Base-by-base conservation (phyloP, 306 rosid genomes). In the Acmispon strigosus region DNA sequence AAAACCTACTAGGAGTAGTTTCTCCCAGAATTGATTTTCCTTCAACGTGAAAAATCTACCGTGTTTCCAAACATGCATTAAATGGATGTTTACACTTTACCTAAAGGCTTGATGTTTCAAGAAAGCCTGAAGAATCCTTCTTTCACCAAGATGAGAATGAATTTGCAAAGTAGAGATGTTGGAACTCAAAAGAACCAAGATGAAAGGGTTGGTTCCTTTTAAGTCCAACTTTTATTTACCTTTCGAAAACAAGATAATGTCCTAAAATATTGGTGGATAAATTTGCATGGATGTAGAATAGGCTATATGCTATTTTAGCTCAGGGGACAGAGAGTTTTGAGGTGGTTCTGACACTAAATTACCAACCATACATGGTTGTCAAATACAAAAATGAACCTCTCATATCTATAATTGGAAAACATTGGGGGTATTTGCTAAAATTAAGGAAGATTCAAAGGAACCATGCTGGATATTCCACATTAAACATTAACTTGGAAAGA, bases 221-320 rank as follows among this genome's bases (percentile, higher is more conserved):
- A 56, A 63, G 75, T 80, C 80, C 59, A 64, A 70, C 48, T 69
- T 63, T 50, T 60, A 57, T 55, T 56, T 61, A 56, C 62, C 74
- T 32, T 12, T 52, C 43, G 81, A 68, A 34, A 54, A 62, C 20
- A 27, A 29, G 58, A 58, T 66, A 62, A 69, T 37, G 45, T 39
- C 77, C 82, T 84, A 79, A 79, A 83, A 74, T 69, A 73, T 77
- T 76, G 80, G 27, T 79, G 76, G 83, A 72, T 52, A 24, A 66
- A 56, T 69, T 34, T 57, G 57, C 27, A 48, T 63, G 43, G 29
- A 9, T 41, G 61, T 39, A 53, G 68, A 57, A 69, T 75, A 14
- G 57, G 58, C 2, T 53, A 18, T 20, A 42, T 62, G 49, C 82
- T 82, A 62, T 69, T 81, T 80, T 72, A 45, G 84, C 24, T 74